Evolutionary conservation across 1,284 basidiomycete species (phyloP).

Genomic region (Trichosporon inkin): DNA sequence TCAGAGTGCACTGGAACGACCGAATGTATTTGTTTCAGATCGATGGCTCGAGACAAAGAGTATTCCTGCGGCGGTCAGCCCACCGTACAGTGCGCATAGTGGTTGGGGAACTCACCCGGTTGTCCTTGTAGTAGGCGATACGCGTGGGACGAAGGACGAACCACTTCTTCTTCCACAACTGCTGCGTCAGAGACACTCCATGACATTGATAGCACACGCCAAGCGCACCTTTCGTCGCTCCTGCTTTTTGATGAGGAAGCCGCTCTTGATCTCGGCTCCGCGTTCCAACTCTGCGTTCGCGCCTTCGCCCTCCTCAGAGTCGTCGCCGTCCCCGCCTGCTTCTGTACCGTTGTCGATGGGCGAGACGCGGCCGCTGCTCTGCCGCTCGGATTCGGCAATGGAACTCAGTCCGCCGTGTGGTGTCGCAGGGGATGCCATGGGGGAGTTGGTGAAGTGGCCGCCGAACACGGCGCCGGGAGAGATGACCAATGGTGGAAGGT

Average conservation of each 20-base stretch:
- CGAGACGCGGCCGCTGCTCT: background rate
- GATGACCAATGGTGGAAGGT: conserved; percentile 46
- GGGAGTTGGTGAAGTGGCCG: conserved; percentile 17
- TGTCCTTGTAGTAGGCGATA: conserved; percentile 94
- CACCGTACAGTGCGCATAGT: background rate
- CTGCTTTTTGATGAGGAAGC: conserved; percentile 92
- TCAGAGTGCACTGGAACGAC: conserved; percentile 67
- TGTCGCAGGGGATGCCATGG: conserved; percentile 27
- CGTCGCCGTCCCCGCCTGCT: conserved; percentile 59
- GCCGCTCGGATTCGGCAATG: conserved; percentile 30
- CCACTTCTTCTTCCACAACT: conserved; percentile 92
- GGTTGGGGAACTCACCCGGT: conserved; percentile 51
- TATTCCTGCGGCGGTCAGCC: conserved; percentile 60
- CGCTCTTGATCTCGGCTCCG: conserved; percentile 79
- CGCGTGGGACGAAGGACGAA: conserved; percentile 89
- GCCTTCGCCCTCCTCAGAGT: conserved; percentile 58
- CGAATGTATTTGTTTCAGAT: conserved; percentile 83
- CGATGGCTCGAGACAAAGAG: conserved; percentile 81
- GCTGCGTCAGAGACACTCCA: conserved; percentile 1
- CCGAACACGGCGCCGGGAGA: conserved; percentile 14
- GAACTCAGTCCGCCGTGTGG: conserved; percentile 31
- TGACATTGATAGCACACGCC: background rate
- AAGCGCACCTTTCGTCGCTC: conserved; percentile 82
- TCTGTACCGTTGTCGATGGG: conserved; percentile 51
- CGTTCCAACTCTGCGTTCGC: conserved; percentile 54